Percentiles rank a stretch among this genome's conserved stretches.
Conservation (phyloP, 345 rosid species). For the Laguncularia racemosa region DNA sequence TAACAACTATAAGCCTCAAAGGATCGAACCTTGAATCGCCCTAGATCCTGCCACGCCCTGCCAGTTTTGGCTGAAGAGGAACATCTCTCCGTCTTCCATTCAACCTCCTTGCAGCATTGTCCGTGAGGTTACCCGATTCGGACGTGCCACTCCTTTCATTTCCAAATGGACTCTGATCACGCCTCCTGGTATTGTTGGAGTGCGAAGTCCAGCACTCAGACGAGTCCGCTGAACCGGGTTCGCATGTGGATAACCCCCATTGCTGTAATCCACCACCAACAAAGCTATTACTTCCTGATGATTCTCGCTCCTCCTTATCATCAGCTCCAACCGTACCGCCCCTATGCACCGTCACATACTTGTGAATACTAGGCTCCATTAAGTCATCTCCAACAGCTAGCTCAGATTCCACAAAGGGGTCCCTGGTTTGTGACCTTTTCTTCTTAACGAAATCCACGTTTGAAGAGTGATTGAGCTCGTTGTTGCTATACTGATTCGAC, state of each 20-base stretch:
- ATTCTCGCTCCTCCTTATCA: constrained; percentile 75
- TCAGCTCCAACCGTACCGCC: constrained; percentile 32
- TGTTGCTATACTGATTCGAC: constrained; percentile 25
- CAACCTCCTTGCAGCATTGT: constrained; percentile 26
- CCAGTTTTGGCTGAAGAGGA: constrained; percentile 17
- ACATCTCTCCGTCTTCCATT: constrained; percentile 28
- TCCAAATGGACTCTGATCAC: constrained; percentile 8
- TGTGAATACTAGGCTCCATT: constrained; percentile 80
- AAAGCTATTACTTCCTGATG: constrained; percentile 88
- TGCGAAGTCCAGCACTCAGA: constrained; percentile 59
- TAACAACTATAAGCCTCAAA: too few species aligned
- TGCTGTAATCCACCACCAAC: constrained; percentile 42
- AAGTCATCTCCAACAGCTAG: constrained; percentile 42
- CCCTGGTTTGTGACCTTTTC: constrained; percentile 31
- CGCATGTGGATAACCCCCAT: constrained; percentile 52
- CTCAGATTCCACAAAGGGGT: constrained; percentile 64
- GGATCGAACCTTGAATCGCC: background rate
- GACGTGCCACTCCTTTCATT: constrained; percentile 2
- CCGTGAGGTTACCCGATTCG: constrained; percentile 26
- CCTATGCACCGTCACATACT: constrained; percentile 73
- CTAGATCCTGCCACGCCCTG: constrained; percentile 30
- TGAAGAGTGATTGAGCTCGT: constrained; percentile 7
- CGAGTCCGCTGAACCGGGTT: constrained; percentile 72
- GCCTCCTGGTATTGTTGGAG: constrained; percentile 37
- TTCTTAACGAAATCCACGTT: constrained; percentile 10